These are phyloP conservation scores for Phytophthora litchii DNA, from an alignment of 352 stramenopile species.

Conservation along the genomic window DNA sequence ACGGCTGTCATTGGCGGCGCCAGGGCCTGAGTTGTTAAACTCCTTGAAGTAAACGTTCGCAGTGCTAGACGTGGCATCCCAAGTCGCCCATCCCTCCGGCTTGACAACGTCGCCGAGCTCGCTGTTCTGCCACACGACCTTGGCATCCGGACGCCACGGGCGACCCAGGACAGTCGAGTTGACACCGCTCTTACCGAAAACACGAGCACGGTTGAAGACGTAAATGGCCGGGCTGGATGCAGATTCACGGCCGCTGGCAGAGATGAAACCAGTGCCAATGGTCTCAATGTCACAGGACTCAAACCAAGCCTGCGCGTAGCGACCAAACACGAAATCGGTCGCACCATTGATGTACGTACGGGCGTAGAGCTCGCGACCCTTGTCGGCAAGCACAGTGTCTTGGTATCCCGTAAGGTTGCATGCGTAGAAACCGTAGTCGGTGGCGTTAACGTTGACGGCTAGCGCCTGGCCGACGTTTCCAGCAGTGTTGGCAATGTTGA, in stretches of 20 bases:
- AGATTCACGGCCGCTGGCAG: slow-evolving; percentile 29
- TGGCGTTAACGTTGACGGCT: slow-evolving; percentile 32
- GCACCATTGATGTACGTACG: slow-evolving; percentile 32
- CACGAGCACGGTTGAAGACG: slow-evolving; percentile 32
- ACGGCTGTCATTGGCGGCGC: slow-evolving; percentile 11
- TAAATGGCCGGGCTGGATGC: slow-evolving; percentile 16
- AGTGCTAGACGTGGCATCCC: slow-evolving; percentile 27
- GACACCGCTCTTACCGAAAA: slow-evolving; percentile 24
- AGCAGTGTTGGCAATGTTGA: slow-evolving; percentile 35
- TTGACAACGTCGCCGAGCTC: slow-evolving; percentile 29
- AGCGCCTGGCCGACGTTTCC: slow-evolving; percentile 28
- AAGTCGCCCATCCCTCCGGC: slow-evolving; percentile 24
- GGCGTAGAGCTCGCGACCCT: slow-evolving; percentile 30
- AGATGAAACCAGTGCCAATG: slow-evolving; percentile 30
- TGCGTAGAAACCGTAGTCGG: slow-evolving; percentile 36
- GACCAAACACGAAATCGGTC: slow-evolving; percentile 33
- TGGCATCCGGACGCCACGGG: slow-evolving; percentile 24
- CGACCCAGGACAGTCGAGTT: slow-evolving; percentile 22
- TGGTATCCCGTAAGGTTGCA: slow-evolving; percentile 32
- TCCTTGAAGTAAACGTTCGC: slow-evolving; percentile 26
- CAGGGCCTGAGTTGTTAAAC: slow-evolving; percentile 26
- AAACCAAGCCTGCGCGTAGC: slow-evolving; percentile 27
- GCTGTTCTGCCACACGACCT: slow-evolving; percentile 29
- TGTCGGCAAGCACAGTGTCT: slow-evolving; percentile 28
- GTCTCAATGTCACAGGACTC: slow-evolving; percentile 35